These are phyloP conservation scores for Colletotrichum higginsianum DNA, from an alignment of 2,329 filamentous ascomycete genomes.

Conservation along the genomic window DNA sequence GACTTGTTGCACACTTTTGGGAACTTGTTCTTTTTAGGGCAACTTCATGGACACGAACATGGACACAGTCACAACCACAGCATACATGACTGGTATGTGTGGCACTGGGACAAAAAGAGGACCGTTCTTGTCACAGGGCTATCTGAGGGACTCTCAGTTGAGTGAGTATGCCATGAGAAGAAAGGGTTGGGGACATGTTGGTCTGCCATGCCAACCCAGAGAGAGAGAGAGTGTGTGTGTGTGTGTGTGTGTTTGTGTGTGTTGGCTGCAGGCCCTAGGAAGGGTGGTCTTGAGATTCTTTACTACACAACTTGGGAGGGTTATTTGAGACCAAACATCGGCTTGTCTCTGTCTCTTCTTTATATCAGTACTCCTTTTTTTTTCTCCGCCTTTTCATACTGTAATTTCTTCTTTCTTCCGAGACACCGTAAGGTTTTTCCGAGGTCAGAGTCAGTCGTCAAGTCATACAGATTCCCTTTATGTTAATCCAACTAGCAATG, in stretches of 20 bases:
- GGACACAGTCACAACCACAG: background rate
- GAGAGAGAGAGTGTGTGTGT: background rate
- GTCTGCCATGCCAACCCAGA: slow-evolving; percentile 15
- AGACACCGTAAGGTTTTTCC: slow-evolving; percentile 41
- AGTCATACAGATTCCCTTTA: slow-evolving; percentile 43
- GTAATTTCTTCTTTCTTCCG: slow-evolving; percentile 45
- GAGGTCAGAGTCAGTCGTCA: slow-evolving; percentile 42
- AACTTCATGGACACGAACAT: slow-evolving; percentile 35
- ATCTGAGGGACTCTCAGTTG: background rate
- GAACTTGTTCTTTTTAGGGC: slow-evolving; percentile 38
- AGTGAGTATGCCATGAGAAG: slow-evolving; percentile 15
- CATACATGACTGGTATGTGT: slow-evolving; percentile 18
- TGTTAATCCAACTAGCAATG: slow-evolving; percentile 29
- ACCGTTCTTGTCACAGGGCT: slow-evolving; percentile 21
- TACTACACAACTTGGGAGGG: slow-evolving; percentile 39
- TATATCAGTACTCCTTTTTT: slow-evolving; percentile 42
- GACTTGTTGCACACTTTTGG: slow-evolving; percentile 47
- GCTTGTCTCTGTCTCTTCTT: slow-evolving; percentile 43
- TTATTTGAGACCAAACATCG: slow-evolving; percentile 41
- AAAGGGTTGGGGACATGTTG: slow-evolving; percentile 23
- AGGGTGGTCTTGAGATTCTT: slow-evolving; percentile 43
- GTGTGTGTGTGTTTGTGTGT: background rate
- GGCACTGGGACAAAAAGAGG: slow-evolving; percentile 16
- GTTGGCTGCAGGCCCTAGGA: slow-evolving; percentile 36
- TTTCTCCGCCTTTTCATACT: slow-evolving; percentile 30